These are phyloP conservation scores for Chlamydomonas eustigma DNA, from an alignment of 139 green algal genomes.

Conservation along the genomic window DNA sequence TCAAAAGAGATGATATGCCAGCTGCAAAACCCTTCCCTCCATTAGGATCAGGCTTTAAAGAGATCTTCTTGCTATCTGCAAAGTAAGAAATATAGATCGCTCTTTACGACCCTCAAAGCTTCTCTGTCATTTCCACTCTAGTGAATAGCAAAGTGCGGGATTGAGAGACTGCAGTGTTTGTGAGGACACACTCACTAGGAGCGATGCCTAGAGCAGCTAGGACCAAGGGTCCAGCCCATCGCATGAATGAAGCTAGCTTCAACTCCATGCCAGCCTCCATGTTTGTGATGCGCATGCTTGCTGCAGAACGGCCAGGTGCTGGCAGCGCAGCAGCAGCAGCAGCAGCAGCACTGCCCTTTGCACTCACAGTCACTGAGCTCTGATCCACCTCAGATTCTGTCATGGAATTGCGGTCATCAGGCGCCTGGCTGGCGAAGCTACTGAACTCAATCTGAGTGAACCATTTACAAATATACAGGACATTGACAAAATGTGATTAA, in stretches of 20 bases:
- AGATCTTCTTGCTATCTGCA: background rate
- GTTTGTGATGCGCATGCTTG: constrained; percentile 14
- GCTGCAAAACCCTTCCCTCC: constrained; percentile 9
- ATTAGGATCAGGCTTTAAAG: background rate
- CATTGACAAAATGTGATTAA: too few relatives aligned
- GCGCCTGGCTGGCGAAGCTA: constrained; percentile 16
- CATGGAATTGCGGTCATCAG: constrained; percentile 25
- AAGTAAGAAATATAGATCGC: background rate
- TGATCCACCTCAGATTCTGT: constrained; percentile 7
- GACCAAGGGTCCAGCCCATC: constrained; percentile 40
- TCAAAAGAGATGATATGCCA: constrained; percentile 17
- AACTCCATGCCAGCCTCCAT: constrained; percentile 30
- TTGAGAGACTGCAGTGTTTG: too few relatives aligned
- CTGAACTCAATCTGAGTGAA: background rate
- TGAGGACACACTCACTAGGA: constrained; percentile 26
- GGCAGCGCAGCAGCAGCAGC: background rate
- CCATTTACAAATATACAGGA: background rate
- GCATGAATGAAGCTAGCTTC: constrained; percentile 38
- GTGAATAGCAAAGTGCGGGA: too few relatives aligned
- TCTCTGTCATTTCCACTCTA: too few relatives aligned
- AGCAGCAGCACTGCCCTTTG: background rate
- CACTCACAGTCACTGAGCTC: background rate
- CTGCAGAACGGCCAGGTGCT: background rate
- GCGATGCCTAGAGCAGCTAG: constrained; percentile 38
- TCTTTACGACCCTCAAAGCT: too few relatives aligned